Conservation (phyloP, 169 alveolate species). For the Cryptosporidium baileyi region DNA sequence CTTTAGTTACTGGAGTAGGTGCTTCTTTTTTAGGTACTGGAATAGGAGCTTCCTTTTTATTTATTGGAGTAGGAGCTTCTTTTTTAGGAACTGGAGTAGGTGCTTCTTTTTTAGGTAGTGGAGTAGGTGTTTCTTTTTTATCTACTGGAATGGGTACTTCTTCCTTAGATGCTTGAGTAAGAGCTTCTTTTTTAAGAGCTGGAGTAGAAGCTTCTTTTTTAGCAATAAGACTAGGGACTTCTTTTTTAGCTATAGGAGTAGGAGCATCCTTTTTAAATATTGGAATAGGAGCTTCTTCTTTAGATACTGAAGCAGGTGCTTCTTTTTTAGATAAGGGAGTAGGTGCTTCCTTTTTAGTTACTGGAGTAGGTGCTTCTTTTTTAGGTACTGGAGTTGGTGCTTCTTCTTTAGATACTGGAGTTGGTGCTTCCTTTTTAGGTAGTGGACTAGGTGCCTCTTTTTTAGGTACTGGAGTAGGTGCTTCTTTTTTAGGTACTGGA, state of each 20-base stretch:
- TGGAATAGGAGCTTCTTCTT: background rate
- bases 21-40: background rate
- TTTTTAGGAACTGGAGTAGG: background rate
- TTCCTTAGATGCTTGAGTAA: background rate
- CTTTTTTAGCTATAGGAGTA: background rate
- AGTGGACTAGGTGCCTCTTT: background rate
- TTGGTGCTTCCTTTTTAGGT: background rate
- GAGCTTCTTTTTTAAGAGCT: background rate
- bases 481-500: background rate
- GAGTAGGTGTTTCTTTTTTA: background rate
- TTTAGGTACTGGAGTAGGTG: conserved; percentile 4
- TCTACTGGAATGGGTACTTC: background rate
- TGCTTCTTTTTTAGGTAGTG: conserved; percentile 11
- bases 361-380: background rate
- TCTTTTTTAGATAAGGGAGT: background rate
- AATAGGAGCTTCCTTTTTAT: background rate
- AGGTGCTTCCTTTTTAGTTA: background rate
- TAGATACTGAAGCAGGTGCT: conserved; percentile 5
- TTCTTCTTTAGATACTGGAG: background rate
- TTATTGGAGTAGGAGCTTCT: conserved; percentile 15
- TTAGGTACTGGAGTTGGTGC: background rate
- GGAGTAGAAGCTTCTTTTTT: conserved; percentile 11
- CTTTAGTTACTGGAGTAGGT: background rate
- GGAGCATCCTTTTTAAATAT: conserved; percentile 17
- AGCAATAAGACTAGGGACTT: background rate